A percentile compares a stretch with the other conserved stretches of the same genome.
These are phyloP conservation scores for Podospora bellae-mahoneyi DNA, from an alignment of 495 filamentous ascomycete genomes.

Conservation along the genomic window DNA sequence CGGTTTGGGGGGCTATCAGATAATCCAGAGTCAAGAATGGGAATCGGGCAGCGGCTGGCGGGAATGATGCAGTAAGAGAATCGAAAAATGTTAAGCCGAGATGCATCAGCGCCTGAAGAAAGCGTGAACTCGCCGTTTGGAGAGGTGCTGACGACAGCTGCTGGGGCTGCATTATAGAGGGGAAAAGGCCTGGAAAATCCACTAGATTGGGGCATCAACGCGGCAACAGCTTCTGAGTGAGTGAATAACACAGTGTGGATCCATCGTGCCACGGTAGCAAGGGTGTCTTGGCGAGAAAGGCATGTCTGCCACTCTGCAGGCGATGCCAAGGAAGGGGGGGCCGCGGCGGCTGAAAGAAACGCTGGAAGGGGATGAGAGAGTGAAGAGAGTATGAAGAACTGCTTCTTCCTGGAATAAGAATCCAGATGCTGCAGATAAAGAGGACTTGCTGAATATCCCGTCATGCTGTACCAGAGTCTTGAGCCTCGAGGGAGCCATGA, in stretches of 20 bases:
- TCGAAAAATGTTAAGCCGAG: slow-evolving; percentile 33
- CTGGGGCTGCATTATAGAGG: slow-evolving; percentile 13
- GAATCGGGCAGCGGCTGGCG: slow-evolving; percentile 13
- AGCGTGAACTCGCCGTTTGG: slow-evolving; percentile 9
- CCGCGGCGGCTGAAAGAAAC: not conserved
- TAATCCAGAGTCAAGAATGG: slow-evolving; percentile 8
- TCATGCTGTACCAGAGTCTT: not conserved
- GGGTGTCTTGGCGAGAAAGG: not conserved
- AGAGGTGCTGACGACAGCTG: slow-evolving; percentile 15
- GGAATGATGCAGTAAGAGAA: slow-evolving; percentile 14
- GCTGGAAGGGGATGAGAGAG: not conserved
- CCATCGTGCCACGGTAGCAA: not conserved
- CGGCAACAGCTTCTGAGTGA: not conserved
- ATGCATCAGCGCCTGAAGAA: slow-evolving; percentile 21
- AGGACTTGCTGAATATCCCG: not conserved
- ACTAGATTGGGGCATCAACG: not conserved
- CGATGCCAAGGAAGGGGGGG: not conserved
- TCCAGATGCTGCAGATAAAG: not conserved
- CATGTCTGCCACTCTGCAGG: not conserved
- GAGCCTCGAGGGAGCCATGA: not conserved
- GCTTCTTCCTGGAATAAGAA: not conserved
- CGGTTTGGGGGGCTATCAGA: slow-evolving; percentile 25
- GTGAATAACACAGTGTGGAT: slow-evolving; percentile 18
- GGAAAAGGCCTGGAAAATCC: slow-evolving; percentile 14
- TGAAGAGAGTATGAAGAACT: not conserved